Evolutionary conservation across 164 flowering plant species (phyloP).

Genomic region (Liriodendron chinense): DNA sequence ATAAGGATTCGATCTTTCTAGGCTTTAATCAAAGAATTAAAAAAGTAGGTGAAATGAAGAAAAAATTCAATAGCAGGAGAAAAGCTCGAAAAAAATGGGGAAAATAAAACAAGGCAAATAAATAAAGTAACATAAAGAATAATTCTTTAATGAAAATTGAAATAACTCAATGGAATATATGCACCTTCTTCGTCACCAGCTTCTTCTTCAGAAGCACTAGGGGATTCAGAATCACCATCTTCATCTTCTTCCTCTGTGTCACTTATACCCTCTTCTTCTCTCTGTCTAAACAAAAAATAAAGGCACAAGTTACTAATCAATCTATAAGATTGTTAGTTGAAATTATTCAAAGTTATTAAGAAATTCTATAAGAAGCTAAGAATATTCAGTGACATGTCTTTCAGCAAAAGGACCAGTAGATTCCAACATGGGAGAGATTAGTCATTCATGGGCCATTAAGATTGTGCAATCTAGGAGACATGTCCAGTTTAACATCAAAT

Average conservation of each 20-base stretch:
- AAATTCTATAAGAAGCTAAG: neutral
- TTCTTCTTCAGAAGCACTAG: conserved; percentile 9
- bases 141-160: neutral
- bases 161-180: neutral
- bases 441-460: too few relatives aligned
- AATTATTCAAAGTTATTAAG: neutral
- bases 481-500: too few relatives aligned
- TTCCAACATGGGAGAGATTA: too few relatives aligned
- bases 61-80: too few relatives aligned
- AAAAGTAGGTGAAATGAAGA: too few relatives aligned
- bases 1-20: too few relatives aligned
- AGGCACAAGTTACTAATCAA: neutral
- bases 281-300: conserved; percentile 8
- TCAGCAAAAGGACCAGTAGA: too few relatives aligned
- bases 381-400: too few relatives aligned
- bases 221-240: conserved; percentile 11
- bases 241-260: conserved; percentile 16
- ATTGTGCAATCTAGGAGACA: too few relatives aligned
- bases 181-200: conserved; percentile 14
- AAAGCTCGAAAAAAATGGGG: neutral
- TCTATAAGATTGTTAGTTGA: neutral
- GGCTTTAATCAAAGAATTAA: too few relatives aligned
- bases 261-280: conserved; percentile 22
- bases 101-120: neutral
- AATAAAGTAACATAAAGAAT: neutral